Evolutionary conservation across 1,284 basidiomycete genomes (phyloP).

Genomic region (Rhodotorula sp.): DNA sequence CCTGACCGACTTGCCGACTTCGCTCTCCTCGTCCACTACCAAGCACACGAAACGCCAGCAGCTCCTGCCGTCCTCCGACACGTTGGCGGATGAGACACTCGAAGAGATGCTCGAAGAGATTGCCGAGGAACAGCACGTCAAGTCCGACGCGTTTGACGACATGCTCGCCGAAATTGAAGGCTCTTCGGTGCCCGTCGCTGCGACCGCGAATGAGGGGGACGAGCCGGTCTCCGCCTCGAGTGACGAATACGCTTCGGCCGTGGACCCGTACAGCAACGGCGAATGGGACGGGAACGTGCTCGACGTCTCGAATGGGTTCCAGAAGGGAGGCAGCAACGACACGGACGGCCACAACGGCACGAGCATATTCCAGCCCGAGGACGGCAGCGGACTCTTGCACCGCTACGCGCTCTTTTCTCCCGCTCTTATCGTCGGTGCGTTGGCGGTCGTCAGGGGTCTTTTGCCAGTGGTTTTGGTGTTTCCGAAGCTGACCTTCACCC

Average conservation of each 20-base stretch:
- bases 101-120: slow-evolving; percentile 10
- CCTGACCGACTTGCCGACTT: slow-evolving; percentile 23
- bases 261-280: not conserved
- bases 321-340: not conserved
- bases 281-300: slow-evolving; percentile 15
- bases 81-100: not conserved
- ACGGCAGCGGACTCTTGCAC: slow-evolving; percentile 24
- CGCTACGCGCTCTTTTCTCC: slow-evolving; percentile 40
- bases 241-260: not conserved
- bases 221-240: not conserved
- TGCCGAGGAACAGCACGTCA: slow-evolving; percentile 16
- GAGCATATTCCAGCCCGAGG: slow-evolving; percentile 33
- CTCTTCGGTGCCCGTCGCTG: not conserved
- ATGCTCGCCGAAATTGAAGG: slow-evolving; percentile 9
- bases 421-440: slow-evolving; percentile 31
- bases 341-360: slow-evolving; percentile 25
- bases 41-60: slow-evolving; percentile 10
- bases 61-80: slow-evolving; percentile 1
- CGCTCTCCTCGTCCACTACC: not conserved
- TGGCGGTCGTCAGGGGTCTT: not conserved
- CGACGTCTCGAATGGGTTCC: slow-evolving; percentile 2
- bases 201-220: not conserved
- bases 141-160: slow-evolving; percentile 12
- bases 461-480: too few relatives aligned
- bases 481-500: not conserved